Conservation (phyloP, 2,329 filamentous ascomycete genomes). For the Arthroderma sp. region DNA sequence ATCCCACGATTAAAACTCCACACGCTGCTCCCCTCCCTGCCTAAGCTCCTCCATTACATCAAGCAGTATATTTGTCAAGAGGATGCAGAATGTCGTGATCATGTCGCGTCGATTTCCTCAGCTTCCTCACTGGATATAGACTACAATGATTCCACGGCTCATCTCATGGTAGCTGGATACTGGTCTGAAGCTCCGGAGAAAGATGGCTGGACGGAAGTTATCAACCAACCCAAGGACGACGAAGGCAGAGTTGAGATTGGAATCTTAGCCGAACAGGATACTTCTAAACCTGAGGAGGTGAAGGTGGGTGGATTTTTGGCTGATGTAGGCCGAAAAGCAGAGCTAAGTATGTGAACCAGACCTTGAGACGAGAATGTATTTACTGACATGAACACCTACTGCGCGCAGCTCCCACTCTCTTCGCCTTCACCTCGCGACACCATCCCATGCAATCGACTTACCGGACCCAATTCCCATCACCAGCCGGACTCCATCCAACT, state of each 20-base stretch:
- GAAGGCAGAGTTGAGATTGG: constrained; percentile 62
- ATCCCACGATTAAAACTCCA: background rate
- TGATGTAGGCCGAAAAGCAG: constrained; percentile 61
- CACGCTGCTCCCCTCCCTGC: constrained; percentile 41
- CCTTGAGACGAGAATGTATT: background rate
- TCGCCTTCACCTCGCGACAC: constrained; percentile 74
- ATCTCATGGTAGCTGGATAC: constrained; percentile 52
- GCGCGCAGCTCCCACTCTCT: constrained; percentile 57
- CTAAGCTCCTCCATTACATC: constrained; percentile 44
- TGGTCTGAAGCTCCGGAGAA: constrained; percentile 39
- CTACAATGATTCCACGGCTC: constrained; percentile 56
- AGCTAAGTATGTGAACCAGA: constrained; percentile 43
- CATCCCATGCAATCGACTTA: constrained; percentile 49
- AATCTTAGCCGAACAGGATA: constrained; percentile 54
- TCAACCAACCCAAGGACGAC: constrained; percentile 20
- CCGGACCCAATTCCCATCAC: constrained; percentile 51
- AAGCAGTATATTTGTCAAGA: constrained; percentile 42
- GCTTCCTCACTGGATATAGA: constrained; percentile 65
- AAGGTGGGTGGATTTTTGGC: constrained; percentile 67
- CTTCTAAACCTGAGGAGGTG: constrained; percentile 55
- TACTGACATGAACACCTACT: background rate
- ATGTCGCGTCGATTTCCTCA: constrained; percentile 36
- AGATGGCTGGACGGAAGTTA: constrained; percentile 38
- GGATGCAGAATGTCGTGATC: constrained; percentile 40
- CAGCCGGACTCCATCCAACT: constrained; percentile 73